These are phyloP conservation scores for Phytophthora macrochlamydospora DNA, from an alignment of 352 stramenopile genomes.

Conservation along the genomic window DNA sequence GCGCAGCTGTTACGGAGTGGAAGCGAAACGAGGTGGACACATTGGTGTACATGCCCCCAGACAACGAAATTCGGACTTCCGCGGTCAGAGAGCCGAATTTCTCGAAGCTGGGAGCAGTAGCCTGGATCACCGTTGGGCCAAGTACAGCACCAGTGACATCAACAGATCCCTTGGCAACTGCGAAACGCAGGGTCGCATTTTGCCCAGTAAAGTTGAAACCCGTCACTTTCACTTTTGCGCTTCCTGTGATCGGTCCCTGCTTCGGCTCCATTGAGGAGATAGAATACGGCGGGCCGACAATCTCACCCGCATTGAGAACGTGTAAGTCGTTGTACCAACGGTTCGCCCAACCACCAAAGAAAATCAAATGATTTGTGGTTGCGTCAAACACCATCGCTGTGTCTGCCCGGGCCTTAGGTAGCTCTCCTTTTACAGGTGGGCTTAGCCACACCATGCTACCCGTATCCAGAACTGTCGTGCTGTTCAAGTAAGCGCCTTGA, in stretches of 20 bases:
- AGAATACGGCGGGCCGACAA: conserved; percentile 96
- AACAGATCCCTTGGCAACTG: conserved; percentile 92
- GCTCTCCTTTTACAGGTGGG: conserved; percentile 69
- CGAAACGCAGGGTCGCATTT: conserved; percentile 90
- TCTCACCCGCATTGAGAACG: conserved; percentile 93
- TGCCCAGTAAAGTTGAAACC: conserved; percentile 94
- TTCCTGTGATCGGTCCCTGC: conserved; percentile 95
- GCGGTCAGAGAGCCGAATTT: conserved; percentile 90
- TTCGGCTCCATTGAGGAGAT: conserved; percentile 90
- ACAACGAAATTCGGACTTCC: conserved; percentile 91
- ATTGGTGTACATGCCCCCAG: conserved; percentile 93
- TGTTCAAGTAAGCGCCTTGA: conserved; percentile 91
- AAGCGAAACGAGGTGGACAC: conserved; percentile 88
- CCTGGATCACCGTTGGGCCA: conserved; percentile 86
- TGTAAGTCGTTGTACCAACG: conserved; percentile 94
- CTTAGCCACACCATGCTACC: conserved; percentile 80
- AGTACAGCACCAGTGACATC: conserved; percentile 91
- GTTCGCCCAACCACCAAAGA: conserved; percentile 97
- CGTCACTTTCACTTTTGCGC: conserved; percentile 85
- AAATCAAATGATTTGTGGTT: conserved; percentile 88
- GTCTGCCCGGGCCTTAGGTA: conserved; percentile 91
- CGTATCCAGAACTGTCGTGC: conserved; percentile 92
- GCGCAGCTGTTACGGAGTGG: conserved; percentile 93
- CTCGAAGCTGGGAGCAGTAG: conserved; percentile 94
- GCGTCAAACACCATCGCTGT: conserved; percentile 94